These are phyloP conservation scores for Suillus plorans DNA, from an alignment of 768 basidiomycete species.

Conservation along the genomic window DNA sequence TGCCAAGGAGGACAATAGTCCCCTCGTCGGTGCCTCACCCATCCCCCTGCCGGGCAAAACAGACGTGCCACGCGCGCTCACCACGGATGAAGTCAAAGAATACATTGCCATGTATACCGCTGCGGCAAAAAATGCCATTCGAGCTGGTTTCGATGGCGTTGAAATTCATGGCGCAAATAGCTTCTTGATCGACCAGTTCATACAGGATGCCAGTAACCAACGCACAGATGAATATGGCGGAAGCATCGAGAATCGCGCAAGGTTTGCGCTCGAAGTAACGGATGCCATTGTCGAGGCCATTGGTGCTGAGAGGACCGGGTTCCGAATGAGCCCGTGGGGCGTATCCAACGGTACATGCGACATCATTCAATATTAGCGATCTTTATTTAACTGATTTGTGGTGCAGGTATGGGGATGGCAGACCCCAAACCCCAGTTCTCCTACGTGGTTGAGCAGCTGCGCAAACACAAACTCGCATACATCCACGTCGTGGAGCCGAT, in stretches of 20 bases:
- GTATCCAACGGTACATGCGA: slow-evolving; percentile 28
- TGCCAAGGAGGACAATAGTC: slow-evolving; percentile 29
- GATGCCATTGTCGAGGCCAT: slow-evolving; percentile 47
- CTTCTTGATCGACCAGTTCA: no score
- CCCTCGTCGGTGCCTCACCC: slow-evolving; percentile 34
- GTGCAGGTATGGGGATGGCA: slow-evolving; percentile 49
- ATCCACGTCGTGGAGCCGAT: slow-evolving; percentile 49
- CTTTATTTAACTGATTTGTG: slow-evolving; percentile 3
- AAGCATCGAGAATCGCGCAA: no score
- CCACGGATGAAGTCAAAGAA: slow-evolving; percentile 31
- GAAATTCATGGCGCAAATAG: no score
- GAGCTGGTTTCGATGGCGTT: slow-evolving; percentile 39
- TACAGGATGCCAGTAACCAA: no score
- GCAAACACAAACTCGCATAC: slow-evolving; percentile 44
- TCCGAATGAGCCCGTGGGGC: slow-evolving; percentile 61
- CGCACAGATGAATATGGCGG: no score
- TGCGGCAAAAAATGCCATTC: slow-evolving; percentile 35
- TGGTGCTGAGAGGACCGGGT: slow-evolving; percentile 51
- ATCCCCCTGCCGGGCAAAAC: slow-evolving; percentile 23
- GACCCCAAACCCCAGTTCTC: slow-evolving; percentile 31
- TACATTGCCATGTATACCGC: slow-evolving; percentile 28
- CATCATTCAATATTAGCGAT: not conserved
- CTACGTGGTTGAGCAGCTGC: slow-evolving; percentile 45
- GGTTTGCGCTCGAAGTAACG: no score
- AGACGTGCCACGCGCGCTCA: slow-evolving; percentile 18